Base-by-base conservation (phyloP, 768 basidiomycete genomes). In the Cubamyces sp. region DNA sequence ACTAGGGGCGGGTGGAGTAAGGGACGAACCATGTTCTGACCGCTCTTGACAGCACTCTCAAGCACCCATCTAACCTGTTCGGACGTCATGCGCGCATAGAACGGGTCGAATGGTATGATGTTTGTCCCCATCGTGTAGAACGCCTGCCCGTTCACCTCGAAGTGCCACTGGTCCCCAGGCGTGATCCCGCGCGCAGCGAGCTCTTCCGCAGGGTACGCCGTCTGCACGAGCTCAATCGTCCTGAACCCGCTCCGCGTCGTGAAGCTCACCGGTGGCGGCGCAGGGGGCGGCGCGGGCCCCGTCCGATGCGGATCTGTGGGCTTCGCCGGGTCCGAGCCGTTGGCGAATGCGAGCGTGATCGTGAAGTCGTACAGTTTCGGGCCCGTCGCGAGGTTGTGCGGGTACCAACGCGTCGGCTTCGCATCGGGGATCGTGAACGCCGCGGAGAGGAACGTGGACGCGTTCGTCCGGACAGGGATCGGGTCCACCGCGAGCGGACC, bases 111-210 rank as follows among this genome's bases (percentile, higher is more conserved):
- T 1, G 85, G 85, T 58, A 86, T 84, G 64, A 84, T 78, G 56
- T 85, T 86, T 25, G 82, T 84, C 9, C 85, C 84, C 9, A 79
- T 74, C 52, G 77, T 80, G 61, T 83, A 85, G 65, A 86, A 84
- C 15, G 78, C 77, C 67, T 79, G 79, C 11, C 85, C 84, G 54
- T 86, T 85, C 59, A 86, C 76, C 62, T 81, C 77, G 67, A 86
- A 86, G 68, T 85, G 83, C 80, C 83, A 85, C 64, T 85, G 78
- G 64, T 87, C 83, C 7, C 84, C 84, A 1, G 84, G 83, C 0
- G 79, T 84, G 57, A 85, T 84, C 1, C 84, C 83, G 4, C 81
- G 76, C 34, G 70, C 65, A 3, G 68, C 69, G 19, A 84, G 66
- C 30, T 85, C 83, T 30, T 75, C 71, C 51, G 78, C 71, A 8